Percentiles rank a stretch among this genome's conserved stretches.
Conservation (phyloP, 148 eudicot genomes). For the Suaeda aralocaspica region DNA sequence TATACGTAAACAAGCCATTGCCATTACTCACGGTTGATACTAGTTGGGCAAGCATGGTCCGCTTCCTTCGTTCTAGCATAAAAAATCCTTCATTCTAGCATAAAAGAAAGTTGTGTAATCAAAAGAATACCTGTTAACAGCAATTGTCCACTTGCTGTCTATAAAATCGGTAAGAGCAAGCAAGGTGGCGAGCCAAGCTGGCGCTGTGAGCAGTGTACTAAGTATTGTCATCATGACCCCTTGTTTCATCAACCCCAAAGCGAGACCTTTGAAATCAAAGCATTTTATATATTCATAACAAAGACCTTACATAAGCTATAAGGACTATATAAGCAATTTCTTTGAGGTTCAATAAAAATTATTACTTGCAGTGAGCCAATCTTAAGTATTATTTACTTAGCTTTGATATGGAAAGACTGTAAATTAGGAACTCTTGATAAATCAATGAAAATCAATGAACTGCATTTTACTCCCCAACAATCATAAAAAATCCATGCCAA, state of each 20-base stretch:
- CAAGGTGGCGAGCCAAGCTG: conserved; percentile 95
- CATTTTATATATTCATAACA: conserved; percentile 14
- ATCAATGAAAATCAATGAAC: no score
- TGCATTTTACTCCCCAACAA: no score
- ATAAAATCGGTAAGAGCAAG: conserved; percentile 74
- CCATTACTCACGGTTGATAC: no score
- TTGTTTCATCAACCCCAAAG: conserved; percentile 76
- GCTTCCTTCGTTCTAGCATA: no score
- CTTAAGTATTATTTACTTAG: conserved; percentile 21
- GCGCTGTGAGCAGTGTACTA: conserved; percentile 66
- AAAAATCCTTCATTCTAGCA: background rate
- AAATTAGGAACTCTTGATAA: no score
- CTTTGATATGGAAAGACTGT: no score
- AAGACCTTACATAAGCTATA: background rate
- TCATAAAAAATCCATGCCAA: background rate
- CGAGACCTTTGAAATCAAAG: conserved; percentile 48
- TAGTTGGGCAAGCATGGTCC: no score
- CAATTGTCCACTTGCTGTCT: conserved; percentile 99
- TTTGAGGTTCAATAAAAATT: conserved; percentile 13
- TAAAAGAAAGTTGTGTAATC: background rate
- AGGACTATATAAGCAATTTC: conserved; percentile 1
- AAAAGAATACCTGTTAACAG: conserved; percentile 73
- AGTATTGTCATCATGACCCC: conserved; percentile 98
- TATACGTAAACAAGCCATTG: no score
- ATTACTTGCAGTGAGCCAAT: conserved; percentile 93